phyloP scores from a whole-genome alignment of 208 protist genomes.

The Leishmania aethiopica region DNA sequence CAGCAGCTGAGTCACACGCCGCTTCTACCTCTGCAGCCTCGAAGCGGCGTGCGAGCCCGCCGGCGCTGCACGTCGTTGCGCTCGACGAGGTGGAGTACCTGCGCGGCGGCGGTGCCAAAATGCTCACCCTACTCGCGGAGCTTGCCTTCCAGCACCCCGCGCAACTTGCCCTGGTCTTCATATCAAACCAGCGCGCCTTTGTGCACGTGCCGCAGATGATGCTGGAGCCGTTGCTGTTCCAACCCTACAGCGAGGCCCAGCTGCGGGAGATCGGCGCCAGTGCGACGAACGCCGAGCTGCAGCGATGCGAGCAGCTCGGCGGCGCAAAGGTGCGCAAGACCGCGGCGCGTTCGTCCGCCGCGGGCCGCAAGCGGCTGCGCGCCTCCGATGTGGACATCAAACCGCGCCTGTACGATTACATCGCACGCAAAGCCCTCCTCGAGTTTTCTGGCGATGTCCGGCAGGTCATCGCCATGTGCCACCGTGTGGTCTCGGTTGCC shows the following conservation, averaged over 20 bases:
- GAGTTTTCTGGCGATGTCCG: constrained; percentile 76
- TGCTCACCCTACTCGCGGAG: constrained; percentile 50
- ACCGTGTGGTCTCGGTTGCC: constrained; percentile 56
- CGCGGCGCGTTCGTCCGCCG: background rate
- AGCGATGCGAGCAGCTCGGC: constrained; percentile 22
- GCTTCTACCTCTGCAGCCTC: background rate
- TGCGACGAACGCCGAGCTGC: constrained; percentile 35
- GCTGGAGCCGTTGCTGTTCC: constrained; percentile 69
- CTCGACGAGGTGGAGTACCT: constrained; percentile 87
- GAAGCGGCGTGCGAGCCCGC: background rate
- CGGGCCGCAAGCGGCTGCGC: background rate
- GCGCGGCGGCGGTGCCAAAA: constrained; percentile 34
- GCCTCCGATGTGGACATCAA: constrained; percentile 39
- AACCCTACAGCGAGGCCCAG: constrained; percentile 55
- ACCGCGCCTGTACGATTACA: constrained; percentile 60
- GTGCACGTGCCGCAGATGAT: constrained; percentile 72
- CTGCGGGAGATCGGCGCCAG: constrained; percentile 49
- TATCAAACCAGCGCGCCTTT: constrained; percentile 79
- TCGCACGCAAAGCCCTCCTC: constrained; percentile 61
- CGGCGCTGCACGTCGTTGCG: constrained; percentile 64
- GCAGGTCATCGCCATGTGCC: constrained; percentile 72
- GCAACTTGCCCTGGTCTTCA: constrained; percentile 75
- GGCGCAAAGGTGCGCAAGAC: background rate
- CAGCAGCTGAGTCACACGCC: background rate
- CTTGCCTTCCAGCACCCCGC: constrained; percentile 45